These are phyloP conservation scores for Durusdinium trenchii DNA, from an alignment of 73 alveolate genomes.

Conservation along the genomic window DNA sequence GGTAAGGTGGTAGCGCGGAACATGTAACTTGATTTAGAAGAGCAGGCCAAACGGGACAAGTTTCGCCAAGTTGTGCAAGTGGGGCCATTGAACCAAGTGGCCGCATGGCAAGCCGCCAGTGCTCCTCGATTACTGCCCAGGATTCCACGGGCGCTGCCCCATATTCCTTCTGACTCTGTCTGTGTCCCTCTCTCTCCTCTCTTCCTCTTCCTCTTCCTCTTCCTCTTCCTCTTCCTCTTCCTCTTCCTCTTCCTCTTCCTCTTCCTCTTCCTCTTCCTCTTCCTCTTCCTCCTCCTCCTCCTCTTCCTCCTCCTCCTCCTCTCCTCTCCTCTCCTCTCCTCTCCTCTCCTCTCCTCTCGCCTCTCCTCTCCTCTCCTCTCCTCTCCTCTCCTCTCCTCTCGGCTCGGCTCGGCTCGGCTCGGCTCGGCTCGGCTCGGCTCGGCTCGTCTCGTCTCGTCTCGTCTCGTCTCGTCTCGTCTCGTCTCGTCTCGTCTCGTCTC, in stretches of 20 bases:
- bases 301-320: not conserved
- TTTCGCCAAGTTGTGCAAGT: too few relatives aligned
- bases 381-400: not conserved
- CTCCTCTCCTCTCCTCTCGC: too few relatives aligned
- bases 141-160: too few relatives aligned
- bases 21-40: too few relatives aligned
- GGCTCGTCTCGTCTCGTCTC: not conserved
- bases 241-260: not conserved
- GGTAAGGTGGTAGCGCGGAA: too few relatives aligned
- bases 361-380: not conserved
- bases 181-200: not conserved
- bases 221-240: not conserved
- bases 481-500: not conserved
- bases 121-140: not conserved
- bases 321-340: not conserved
- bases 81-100: not conserved
- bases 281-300: not conserved
- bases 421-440: too few relatives aligned
- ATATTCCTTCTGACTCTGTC: not conserved
- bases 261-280: not conserved
- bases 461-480: not conserved
- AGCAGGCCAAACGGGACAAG: too few relatives aligned
- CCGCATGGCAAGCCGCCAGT: not conserved
- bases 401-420: not conserved
- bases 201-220: not conserved